Base-by-base conservation (phyloP, 192 early-diverging fungal genomes). In the Backusella luteola region DNA sequence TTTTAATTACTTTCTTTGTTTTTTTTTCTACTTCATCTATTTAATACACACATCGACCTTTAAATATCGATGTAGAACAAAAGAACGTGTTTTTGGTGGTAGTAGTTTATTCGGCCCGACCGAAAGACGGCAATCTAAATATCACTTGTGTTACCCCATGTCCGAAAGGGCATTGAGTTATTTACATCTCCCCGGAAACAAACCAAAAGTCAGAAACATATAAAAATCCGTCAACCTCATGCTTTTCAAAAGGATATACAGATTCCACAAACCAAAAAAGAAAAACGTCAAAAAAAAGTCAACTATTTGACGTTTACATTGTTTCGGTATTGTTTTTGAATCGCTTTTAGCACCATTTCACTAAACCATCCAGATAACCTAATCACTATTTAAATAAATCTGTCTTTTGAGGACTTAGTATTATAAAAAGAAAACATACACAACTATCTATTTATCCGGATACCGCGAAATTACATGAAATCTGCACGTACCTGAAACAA, bases 71-170 rank as follows among this genome's bases (percentile, higher is more conserved):
- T 69, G 35, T 36, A 69, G 35, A 69, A 69, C 35, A 69, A 69
- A 67, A 69, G 36, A 69, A 69, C 67, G 67, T 69, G 67, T 69
- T 36, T 23, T 69, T 35, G 21, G 36, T 38, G 67, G 67, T 21
- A 36, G 36, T 41, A 69, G 14, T 38, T 38, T 69, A 36, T 69
- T 69, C 67, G 67, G 67, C 35, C 67, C 67, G 67, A 69, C 34
- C 15, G 2, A 36, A 6, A 38, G 34, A 35, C 67, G 67, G 67
- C 12, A 69, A 39, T 38, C 67, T 21, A 69, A 69, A 36, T 38
- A 23, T 69, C 67, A 19, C 17, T 69, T 38, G 53, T 59, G 11
- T 12, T 14, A 59, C 53, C 53, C 53, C 53, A 59, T 59, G 23
- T 59, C 53, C 53, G 53, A 59, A 26, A 59, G 53, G 9, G 53